Conservation (phyloP, 2,329 filamentous ascomycete genomes). For the Tolypocladium paradoxum region DNA sequence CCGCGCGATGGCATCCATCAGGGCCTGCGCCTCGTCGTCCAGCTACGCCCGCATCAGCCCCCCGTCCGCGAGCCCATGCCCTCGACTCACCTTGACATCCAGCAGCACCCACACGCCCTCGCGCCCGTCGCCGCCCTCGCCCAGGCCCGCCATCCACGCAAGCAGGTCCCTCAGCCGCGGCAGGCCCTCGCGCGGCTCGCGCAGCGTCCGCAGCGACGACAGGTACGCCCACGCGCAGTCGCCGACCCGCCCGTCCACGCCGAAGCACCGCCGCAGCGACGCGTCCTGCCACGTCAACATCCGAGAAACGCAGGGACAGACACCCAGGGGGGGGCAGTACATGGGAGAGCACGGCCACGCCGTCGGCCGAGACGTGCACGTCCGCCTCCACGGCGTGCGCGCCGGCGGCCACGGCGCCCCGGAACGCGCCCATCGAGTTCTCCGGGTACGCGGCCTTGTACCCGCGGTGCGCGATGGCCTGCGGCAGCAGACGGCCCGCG, state of each 20-base stretch:
- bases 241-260: conserved; percentile 57
- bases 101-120: conserved; percentile 35
- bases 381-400: conserved; percentile 83
- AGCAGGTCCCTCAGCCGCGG: conserved; percentile 66
- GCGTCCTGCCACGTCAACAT: conserved; percentile 43
- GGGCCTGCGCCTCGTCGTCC: conserved; percentile 56
- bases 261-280: conserved; percentile 72
- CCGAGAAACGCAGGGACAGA: no score
- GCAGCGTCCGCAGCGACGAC: conserved; percentile 53
- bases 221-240: conserved; percentile 72
- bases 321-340: conserved; percentile 32
- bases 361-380: conserved; percentile 70
- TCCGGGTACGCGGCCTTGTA: conserved; percentile 72
- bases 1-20: conserved; percentile 59
- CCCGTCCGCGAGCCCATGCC: not conserved
- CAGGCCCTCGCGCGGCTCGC: conserved; percentile 60
- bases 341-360: conserved; percentile 76
- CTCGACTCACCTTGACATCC: conserved; percentile 64
- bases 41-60: conserved; percentile 29
- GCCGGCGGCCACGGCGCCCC: conserved; percentile 59
- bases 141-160: conserved; percentile 55
- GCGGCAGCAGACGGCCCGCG: conserved; percentile 37
- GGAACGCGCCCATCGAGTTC: conserved; percentile 75
- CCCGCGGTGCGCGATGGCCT: conserved; percentile 68
- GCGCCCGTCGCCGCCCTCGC: conserved; percentile 34